Percentiles rank a stretch among this genome's conserved stretches.
phyloP scores from a whole-genome alignment of 1,139 yeast species.

The Blastobotrys buckinghamii region DNA sequence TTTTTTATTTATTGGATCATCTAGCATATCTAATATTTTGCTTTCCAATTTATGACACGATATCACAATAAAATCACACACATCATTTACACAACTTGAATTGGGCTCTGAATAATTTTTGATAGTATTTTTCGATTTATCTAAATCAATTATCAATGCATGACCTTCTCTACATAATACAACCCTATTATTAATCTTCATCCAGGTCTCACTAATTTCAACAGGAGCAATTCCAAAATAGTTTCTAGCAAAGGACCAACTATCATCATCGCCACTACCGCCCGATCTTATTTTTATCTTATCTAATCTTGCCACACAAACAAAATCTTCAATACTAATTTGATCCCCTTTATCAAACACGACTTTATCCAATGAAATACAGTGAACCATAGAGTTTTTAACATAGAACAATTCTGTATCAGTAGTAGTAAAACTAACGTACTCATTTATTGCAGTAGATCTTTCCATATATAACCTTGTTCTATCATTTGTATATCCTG shows the following conservation, averaged over 20 bases:
- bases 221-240: background rate
- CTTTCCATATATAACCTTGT: too few relatives aligned
- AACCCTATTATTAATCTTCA: background rate
- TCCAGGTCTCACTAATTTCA: too few relatives aligned
- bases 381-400: background rate
- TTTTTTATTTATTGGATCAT: too few relatives aligned
- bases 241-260: slow-evolving; percentile 2
- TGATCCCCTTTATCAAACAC: background rate
- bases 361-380: background rate
- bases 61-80: background rate
- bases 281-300: background rate
- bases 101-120: too few relatives aligned
- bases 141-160: background rate
- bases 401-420: background rate
- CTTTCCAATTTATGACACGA: background rate
- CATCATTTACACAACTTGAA: too few relatives aligned
- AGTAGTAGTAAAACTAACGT: background rate
- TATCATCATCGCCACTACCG: too few relatives aligned
- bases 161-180: background rate
- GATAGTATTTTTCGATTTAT: background rate
- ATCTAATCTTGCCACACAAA: background rate
- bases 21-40: background rate
- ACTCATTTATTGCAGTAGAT: background rate
- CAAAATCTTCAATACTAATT: background rate
- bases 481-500: too few relatives aligned